phyloP scores from a whole-genome alignment of 2,329 filamentous ascomycete species.

The Passalora sequoiae region DNA sequence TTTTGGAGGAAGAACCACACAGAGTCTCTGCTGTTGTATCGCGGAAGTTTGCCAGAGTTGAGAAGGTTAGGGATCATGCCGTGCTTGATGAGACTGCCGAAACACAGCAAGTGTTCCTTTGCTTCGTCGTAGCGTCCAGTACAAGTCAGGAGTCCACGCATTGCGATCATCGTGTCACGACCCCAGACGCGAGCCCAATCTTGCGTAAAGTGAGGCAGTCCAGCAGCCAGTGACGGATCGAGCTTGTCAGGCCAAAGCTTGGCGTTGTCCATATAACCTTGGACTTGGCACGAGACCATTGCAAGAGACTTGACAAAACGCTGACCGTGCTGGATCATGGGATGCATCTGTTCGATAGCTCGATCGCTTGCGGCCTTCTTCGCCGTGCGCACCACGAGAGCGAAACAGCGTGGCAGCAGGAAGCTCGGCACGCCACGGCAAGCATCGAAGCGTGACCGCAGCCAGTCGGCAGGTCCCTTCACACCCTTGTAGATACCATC shows the following conservation, averaged over 20 bases:
- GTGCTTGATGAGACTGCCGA: conserved; percentile 93
- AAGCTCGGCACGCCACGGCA: conserved; percentile 83
- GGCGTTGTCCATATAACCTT: conserved; percentile 80
- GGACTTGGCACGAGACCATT: conserved; percentile 88
- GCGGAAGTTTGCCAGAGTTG: conserved; percentile 74
- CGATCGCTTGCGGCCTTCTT: conserved; percentile 79
- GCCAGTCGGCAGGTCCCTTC: conserved; percentile 65
- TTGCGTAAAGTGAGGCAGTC: conserved; percentile 86
- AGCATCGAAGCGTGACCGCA: conserved; percentile 78
- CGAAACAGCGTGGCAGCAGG: conserved; percentile 87
- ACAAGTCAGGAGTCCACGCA: conserved; percentile 84
- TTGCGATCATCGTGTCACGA: conserved; percentile 91
- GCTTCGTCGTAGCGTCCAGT: conserved; percentile 86
- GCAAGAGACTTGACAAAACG: conserved; percentile 83
- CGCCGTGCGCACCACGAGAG: conserved; percentile 77
- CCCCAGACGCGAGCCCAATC: conserved; percentile 98
- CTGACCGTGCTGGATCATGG: conserved; percentile 73
- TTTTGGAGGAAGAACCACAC: conserved; percentile 97
- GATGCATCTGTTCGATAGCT: conserved; percentile 71
- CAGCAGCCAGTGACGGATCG: conserved; percentile 84
- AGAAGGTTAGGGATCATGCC: conserved; percentile 97
- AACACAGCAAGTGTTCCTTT: conserved; percentile 88
- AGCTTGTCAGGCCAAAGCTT: conserved; percentile 81
- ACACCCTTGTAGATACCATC: conserved; percentile 57
- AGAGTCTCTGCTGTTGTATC: conserved; percentile 94